Percentiles rank a stretch among this genome's conserved stretches.
Evolutionary conservation across 1,284 basidiomycete species (phyloP).

Genomic region (Cutaneotrichosporon daszewskae): DNA sequence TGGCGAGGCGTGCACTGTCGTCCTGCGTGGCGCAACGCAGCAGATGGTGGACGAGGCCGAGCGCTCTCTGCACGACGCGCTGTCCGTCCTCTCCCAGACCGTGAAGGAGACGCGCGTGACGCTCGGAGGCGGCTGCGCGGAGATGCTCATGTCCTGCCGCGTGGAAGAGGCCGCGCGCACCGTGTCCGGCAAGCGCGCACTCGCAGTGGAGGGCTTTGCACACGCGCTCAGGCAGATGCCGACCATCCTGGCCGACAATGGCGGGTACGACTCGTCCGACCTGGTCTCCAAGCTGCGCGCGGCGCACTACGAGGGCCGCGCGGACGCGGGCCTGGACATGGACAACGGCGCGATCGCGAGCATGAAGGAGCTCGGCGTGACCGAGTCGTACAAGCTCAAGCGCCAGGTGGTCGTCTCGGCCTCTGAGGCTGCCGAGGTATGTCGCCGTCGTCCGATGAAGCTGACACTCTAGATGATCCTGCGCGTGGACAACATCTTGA

Average conservation of each 20-base stretch:
- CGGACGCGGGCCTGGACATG: conserved; percentile 91
- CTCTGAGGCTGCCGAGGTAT: conserved; percentile 94
- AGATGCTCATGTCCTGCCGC: conserved; percentile 95
- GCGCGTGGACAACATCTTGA: conserved; percentile 54
- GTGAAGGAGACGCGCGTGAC: conserved; percentile 93
- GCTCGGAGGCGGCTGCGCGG: conserved; percentile 92
- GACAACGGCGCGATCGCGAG: conserved; percentile 75
- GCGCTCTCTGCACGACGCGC: conserved; percentile 92
- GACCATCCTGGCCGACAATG: conserved; percentile 94
- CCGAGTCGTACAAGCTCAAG: conserved; percentile 97
- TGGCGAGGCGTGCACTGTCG: conserved; percentile 97
- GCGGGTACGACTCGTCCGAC: conserved; percentile 95
- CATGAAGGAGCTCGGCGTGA: conserved; percentile 82
- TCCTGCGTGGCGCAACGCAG: conserved; percentile 89
- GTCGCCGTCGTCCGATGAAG: too few relatives aligned
- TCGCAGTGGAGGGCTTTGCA: conserved; percentile 88
- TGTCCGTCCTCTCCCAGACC: conserved; percentile 94
- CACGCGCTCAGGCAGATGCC: conserved; percentile 82
- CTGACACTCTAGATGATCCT: too few relatives aligned
- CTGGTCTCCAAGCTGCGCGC: conserved; percentile 84
- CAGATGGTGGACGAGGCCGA: conserved; percentile 99
- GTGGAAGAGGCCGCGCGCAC: conserved; percentile 83
- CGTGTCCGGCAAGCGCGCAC: conserved; percentile 89
- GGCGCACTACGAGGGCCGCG: conserved; percentile 84
- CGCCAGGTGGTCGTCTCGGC: conserved; percentile 89